phyloP scores from a whole-genome alignment of 306 rosid genomes.

The Malus asiatica region DNA sequence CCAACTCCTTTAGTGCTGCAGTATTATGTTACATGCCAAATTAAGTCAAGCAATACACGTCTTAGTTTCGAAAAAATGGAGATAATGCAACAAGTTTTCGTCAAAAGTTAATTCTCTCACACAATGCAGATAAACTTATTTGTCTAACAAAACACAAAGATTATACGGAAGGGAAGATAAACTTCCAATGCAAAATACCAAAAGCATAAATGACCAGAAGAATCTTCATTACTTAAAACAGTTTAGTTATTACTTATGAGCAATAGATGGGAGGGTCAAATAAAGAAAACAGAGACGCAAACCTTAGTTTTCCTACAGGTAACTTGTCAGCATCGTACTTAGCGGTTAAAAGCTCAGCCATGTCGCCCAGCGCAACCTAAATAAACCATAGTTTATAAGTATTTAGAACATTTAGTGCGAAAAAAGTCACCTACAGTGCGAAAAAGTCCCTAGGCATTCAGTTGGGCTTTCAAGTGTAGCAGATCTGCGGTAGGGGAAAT shows the following conservation, averaged over 20 bases:
- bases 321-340: slow-evolving; percentile 71
- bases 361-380: slow-evolving; percentile 90
- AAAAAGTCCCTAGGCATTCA: background rate
- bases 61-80: background rate
- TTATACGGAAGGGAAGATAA: background rate
- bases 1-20: slow-evolving; percentile 91
- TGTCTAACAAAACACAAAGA: background rate
- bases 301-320: slow-evolving; percentile 84
- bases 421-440: background rate
- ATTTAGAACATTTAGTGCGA: background rate
- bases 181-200: background rate
- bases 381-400: background rate
- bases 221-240: background rate
- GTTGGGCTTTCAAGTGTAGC: background rate
- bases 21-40: background rate
- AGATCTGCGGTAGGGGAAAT: background rate
- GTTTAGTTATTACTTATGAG: background rate
- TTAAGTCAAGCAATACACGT: background rate
- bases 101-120: background rate
- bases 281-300: slow-evolving; percentile 17
- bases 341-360: slow-evolving; percentile 68
- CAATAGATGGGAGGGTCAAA: background rate
- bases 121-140: background rate
- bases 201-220: background rate
- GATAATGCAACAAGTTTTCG: background rate